phyloP scores from a whole-genome alignment of 2,329 filamentous ascomycete genomes.

The Trichoderma koningii region DNA sequence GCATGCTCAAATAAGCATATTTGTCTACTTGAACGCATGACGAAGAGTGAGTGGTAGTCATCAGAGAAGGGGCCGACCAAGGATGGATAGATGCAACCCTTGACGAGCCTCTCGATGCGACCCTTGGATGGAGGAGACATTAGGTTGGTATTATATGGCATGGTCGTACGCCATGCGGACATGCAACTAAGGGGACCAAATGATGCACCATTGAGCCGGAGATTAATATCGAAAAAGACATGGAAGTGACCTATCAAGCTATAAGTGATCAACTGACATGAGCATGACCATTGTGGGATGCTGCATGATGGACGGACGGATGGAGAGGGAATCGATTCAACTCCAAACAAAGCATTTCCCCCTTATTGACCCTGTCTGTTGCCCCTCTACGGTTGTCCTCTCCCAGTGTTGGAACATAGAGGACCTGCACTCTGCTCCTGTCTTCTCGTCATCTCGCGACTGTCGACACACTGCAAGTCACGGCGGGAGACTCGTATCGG shows the following conservation, averaged over 20 bases:
- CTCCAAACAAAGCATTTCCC: too few relatives aligned
- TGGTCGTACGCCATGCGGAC: not conserved
- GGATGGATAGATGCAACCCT: conserved; percentile 3
- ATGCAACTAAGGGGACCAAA: not conserved
- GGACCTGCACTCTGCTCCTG: too few relatives aligned
- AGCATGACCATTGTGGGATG: not conserved
- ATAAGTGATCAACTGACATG: not conserved
- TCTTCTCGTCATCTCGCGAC: not conserved
- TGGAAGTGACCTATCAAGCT: not conserved
- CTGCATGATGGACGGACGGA: not conserved
- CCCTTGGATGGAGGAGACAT: not conserved
- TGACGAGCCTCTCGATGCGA: conserved; percentile 4
- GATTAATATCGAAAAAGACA: conserved; percentile 3
- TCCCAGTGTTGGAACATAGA: too few relatives aligned
- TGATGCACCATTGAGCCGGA: conserved; percentile 3
- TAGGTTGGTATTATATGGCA: too few relatives aligned
- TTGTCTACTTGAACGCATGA: too few relatives aligned
- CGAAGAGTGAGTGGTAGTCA: not conserved
- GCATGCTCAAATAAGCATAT: not conserved
- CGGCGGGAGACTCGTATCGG: not conserved
- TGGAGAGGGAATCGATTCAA: not conserved
- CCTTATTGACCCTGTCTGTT: too few relatives aligned
- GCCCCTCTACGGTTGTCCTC: too few relatives aligned
- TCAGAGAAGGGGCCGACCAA: not conserved
- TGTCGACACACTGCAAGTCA: not conserved